Base-by-base conservation (phyloP, 352 stramenopile species). In the Phytophthora kernoviae region DNA sequence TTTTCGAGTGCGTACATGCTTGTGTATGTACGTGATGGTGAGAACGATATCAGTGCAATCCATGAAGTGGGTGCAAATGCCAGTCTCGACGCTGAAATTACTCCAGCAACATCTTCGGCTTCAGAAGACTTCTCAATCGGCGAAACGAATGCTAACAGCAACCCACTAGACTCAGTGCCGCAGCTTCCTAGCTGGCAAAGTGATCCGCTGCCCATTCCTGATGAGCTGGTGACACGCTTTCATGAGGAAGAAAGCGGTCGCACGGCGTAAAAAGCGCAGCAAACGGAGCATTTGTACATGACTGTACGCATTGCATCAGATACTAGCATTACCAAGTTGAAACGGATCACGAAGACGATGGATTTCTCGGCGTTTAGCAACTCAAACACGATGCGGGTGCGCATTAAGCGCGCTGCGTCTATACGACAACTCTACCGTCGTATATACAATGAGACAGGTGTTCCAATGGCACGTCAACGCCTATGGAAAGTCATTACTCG, bases 1-100 rank as follows among this genome's bases (percentile, higher is more conserved):
- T 94, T 91, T 52, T 87, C 85, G 4, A 96, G 87, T 33, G 87
- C 87, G 4, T 96, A 96, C 54, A 96, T 96, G 87, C 84, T 96
- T 4, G 87, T 95, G 26, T 95, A 95, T 51, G 75, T 95, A 12
- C 86, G 86, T 2, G 84, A 92, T 44, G 84, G 83, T 11, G 66
- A 81, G 26, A 94, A 90, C 37, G 85, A 90, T 36, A 86, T 90
- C 43, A 68, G 49, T 47, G 75, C 65, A 2, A 90, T 92, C 50
- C 61, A 75, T 41, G 64, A 75, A 6, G 43, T 65, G 10, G 24
- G 34, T 21, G n/a, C 0, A 36, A 34, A 22, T 32, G 41, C 22
- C 36, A 48, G 2, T 44, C 27, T n/a, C 0, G 24, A 55, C 20
- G 34, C 21, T 59, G 39, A 47, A 34, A 7, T 24, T 12, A 52